These are phyloP conservation scores for Russula virescens DNA, from an alignment of 768 basidiomycete species.

Conservation along the genomic window DNA sequence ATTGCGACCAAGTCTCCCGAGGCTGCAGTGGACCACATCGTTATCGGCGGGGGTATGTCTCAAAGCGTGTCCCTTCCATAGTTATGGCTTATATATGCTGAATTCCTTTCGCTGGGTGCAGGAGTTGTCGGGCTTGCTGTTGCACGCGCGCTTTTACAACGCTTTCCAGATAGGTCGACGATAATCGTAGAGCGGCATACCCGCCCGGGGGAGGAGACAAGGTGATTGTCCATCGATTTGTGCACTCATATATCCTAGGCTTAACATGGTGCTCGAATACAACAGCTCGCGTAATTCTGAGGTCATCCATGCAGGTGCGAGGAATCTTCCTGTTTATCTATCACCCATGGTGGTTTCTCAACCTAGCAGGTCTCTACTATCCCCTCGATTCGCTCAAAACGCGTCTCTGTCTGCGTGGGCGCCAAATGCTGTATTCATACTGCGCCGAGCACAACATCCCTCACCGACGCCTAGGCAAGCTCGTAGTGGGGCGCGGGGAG, in stretches of 20 bases:
- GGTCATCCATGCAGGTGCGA: slow-evolving; percentile 82
- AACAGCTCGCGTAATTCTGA: slow-evolving; percentile 87
- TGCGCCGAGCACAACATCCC: slow-evolving; percentile 62
- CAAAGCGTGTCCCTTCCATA: background rate
- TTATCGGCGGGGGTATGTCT: slow-evolving; percentile 76
- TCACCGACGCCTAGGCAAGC: slow-evolving; percentile 74
- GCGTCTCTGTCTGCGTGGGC: slow-evolving; percentile 76
- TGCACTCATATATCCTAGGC: background rate
- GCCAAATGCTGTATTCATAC: slow-evolving; percentile 74
- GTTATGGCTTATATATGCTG: background rate
- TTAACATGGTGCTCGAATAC: background rate
- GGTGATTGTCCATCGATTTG: slow-evolving; percentile 37
- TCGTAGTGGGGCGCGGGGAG: slow-evolving; percentile 70
- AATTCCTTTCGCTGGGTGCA: slow-evolving; percentile 26
- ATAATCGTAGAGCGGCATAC: slow-evolving; percentile 76
- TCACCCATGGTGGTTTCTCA: background rate
- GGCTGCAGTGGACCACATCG: slow-evolving; percentile 69
- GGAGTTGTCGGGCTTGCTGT: slow-evolving; percentile 85
- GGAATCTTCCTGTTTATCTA: background rate
- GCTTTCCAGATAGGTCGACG: slow-evolving; percentile 63
- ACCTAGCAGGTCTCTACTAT: slow-evolving; percentile 70
- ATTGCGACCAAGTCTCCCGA: slow-evolving; percentile 51
- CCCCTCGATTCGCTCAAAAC: slow-evolving; percentile 81
- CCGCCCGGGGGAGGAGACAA: slow-evolving; percentile 79
- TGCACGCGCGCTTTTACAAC: slow-evolving; percentile 62